phyloP scores from a whole-genome alignment of 2,329 filamentous ascomycete species.

The Trichoderma sp. region DNA sequence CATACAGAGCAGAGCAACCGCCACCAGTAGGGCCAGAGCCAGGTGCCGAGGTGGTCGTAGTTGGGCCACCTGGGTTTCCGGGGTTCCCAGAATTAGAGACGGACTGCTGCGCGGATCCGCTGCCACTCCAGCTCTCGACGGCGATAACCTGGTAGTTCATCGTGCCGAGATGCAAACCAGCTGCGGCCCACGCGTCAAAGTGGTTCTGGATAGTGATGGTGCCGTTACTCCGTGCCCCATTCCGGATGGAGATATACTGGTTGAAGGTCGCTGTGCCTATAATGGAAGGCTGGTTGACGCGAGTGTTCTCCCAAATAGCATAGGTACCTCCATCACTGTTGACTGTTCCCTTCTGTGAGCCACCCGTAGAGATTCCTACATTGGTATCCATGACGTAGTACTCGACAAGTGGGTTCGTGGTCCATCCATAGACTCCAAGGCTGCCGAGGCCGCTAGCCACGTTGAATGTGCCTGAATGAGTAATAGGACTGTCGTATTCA shows the following conservation, averaged over 20 bases:
- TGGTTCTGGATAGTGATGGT: slow-evolving; percentile 49
- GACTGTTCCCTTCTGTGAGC: not conserved
- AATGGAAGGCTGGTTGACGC: not conserved
- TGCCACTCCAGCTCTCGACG: slow-evolving; percentile 51
- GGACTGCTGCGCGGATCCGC: not conserved
- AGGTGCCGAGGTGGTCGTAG: not conserved
- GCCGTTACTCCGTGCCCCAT: not conserved
- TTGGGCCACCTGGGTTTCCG: not conserved
- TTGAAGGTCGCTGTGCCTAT: not conserved
- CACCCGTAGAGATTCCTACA: slow-evolving; percentile 15
- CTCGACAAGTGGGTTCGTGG: slow-evolving; percentile 34
- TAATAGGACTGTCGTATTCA: not conserved
- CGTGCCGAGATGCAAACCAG: slow-evolving; percentile 46
- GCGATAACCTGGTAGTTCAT: slow-evolving; percentile 54
- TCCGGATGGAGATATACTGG: not conserved
- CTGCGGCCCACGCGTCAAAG: slow-evolving; percentile 45
- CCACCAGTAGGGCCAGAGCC: not conserved
- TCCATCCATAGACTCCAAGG: slow-evolving; percentile 40
- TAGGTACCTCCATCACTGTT: not conserved
- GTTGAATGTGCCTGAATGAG: not conserved
- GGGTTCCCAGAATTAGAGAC: not conserved
- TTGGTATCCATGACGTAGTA: slow-evolving; percentile 39
- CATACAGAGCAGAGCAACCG: not conserved
- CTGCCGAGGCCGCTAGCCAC: slow-evolving; percentile 33
- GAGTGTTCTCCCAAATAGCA: not conserved